A percentile compares a stretch with the other conserved stretches of the same genome.
phyloP scores from a whole-genome alignment of 306 rosid species.

The Alnus glutinosa region DNA sequence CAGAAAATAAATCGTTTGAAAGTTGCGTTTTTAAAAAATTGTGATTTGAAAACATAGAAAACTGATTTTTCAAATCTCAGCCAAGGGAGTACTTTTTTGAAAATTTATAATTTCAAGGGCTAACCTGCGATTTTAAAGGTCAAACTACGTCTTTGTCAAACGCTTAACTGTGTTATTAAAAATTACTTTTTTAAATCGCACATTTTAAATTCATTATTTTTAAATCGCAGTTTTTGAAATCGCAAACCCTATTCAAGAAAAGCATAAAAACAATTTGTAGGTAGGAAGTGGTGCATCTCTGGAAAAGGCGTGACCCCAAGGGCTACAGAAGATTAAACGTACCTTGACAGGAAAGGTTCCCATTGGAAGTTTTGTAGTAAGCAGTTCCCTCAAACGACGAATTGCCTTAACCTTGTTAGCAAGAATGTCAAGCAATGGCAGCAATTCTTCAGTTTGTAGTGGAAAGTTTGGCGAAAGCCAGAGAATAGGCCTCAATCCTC shows the following conservation, averaged over 20 bases:
- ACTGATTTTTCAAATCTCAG: too few species aligned
- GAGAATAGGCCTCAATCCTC: constrained; percentile 92
- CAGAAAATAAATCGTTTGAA: too few species aligned
- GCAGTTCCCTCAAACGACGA: constrained; percentile 95
- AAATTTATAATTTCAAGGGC: too few species aligned
- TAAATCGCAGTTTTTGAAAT: too few species aligned
- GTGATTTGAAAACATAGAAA: too few species aligned
- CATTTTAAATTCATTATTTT: too few species aligned
- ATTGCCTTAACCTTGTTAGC: constrained; percentile 98
- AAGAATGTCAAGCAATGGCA: constrained; percentile 95
- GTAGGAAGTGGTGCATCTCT: constrained; percentile 8
- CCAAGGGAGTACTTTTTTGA: too few species aligned
- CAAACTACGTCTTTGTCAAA: too few species aligned
- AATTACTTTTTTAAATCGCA: too few species aligned
- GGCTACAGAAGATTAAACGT: constrained; percentile 25
- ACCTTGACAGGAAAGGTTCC: constrained; percentile 99
- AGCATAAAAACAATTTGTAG: constrained; percentile 3
- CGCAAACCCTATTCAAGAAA: background rate
- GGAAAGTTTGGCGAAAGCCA: constrained; percentile 98
- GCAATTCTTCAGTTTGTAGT: constrained; percentile 73
- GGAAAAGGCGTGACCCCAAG: constrained; percentile 11
- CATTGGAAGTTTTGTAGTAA: constrained; percentile 92
- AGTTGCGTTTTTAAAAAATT: too few species aligned
- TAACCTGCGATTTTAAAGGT: too few species aligned
- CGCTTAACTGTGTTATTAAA: too few species aligned